Base-by-base conservation (phyloP, 768 basidiomycete genomes). In the Rhizopogon rudus region DNA sequence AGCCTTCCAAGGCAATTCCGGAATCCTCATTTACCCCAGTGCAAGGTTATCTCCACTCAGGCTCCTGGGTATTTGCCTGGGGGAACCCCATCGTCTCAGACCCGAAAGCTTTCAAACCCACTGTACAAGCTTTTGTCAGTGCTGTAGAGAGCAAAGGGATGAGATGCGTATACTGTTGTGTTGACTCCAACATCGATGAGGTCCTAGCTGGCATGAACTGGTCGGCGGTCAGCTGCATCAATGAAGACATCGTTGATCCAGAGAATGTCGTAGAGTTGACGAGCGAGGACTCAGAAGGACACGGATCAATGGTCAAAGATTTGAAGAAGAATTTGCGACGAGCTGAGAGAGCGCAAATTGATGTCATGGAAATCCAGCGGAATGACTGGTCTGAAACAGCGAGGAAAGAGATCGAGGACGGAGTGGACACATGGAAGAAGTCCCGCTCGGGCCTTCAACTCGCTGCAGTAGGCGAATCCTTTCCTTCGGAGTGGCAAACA, bases 211-310 rank as follows among this genome's bases (percentile, higher is more conserved):
- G 77, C 40, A 75, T 80, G 58, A 71, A 75, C 1, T 88, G 86
- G 87, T 75, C 77, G 52, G 77, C 79, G 4, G 73, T 88, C 42
- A 76, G 77, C 50, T 86, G 83, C 55, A 83, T 87, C 48, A 80
- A 81, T 49, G 85, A 87, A 62, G 83, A 86, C 50, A 72, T 80
- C 39, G 69, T 82, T 12, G 75, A 81, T 51, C 78, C 83, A 0
- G 75, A 72, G 22, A 75, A 76, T 55, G 65, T 80, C 16, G 58
- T 78, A 14, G 69, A 76, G 25, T 55, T 79, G 49, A 75, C 73
- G 2, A 67, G 71, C 0, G 68, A 72, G 6, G 63, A 64, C 10
- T 71, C 73, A 45, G 75, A 73, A 0, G 67, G 68, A 17, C 68
- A 72, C 55, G 73, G 71, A 2, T 60, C 65, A 25, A 70, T 74